Percentiles rank a stretch among this genome's conserved stretches.
These are phyloP conservation scores for Rhynchospora pubera DNA, from an alignment of 176 grass and related monocot genomes.

Conservation along the genomic window DNA sequence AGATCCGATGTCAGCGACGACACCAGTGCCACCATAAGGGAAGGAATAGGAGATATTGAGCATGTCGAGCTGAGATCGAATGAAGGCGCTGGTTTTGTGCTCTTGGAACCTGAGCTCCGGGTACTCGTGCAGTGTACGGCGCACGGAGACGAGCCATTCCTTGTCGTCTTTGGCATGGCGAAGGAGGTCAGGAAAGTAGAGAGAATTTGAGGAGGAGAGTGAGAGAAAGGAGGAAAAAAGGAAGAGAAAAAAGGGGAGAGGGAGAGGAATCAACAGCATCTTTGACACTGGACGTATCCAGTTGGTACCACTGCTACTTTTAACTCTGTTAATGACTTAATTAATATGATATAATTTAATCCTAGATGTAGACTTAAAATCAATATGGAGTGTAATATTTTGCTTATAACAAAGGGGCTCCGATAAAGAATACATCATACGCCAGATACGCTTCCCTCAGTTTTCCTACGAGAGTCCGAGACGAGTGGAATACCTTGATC, in stretches of 20 bases:
- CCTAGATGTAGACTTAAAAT: no score
- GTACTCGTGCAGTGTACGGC: slow-evolving; percentile 71
- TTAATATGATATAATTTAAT: no score
- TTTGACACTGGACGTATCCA: neutral
- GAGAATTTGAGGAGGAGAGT: slow-evolving; percentile 9
- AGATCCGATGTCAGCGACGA: slow-evolving; percentile 70
- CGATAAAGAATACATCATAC: no score
- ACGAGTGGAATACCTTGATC: no score
- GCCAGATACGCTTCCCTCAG: no score
- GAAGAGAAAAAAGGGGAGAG: slow-evolving; percentile 14
- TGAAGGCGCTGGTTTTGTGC: slow-evolving; percentile 61
- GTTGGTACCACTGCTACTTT: neutral
- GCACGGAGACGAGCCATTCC: slow-evolving; percentile 59
- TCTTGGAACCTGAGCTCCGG: slow-evolving; percentile 86
- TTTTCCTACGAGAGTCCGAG: no score
- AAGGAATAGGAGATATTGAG: slow-evolving; percentile 44
- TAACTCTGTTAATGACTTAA: no score
- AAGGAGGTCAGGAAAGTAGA: slow-evolving; percentile 54
- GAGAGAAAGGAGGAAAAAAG: neutral
- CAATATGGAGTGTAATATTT: no score
- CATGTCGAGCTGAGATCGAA: slow-evolving; percentile 60
- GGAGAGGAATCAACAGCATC: slow-evolving; percentile 14
- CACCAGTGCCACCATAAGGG: slow-evolving; percentile 51
- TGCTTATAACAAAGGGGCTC: no score
- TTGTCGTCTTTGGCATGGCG: slow-evolving; percentile 37